Conservation (phyloP, 495 filamentous ascomycete genomes). For the Annulohypoxylon maeteangense region DNA sequence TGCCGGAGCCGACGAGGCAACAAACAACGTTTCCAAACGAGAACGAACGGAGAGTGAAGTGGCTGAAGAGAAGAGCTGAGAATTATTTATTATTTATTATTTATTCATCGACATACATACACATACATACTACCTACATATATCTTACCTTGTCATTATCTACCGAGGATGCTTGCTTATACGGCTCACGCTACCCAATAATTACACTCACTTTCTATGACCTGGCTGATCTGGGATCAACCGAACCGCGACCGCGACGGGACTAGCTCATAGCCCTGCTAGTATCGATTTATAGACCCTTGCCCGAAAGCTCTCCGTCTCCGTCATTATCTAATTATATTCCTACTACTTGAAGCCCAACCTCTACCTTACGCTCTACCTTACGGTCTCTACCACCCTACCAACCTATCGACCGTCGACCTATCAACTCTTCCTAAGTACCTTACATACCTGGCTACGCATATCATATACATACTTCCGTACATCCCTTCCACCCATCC, state of each 20-base stretch:
- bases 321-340: constrained; percentile 38
- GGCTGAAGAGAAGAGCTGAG: constrained; percentile 31
- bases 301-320: constrained; percentile 15
- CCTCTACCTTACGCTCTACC: constrained; percentile 43
- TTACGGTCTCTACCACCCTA: constrained; percentile 31
- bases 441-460: constrained; percentile 10
- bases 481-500: constrained; percentile 3
- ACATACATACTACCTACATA: background rate
- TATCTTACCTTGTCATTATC: constrained; percentile 12
- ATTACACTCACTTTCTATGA: constrained; percentile 30
- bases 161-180: constrained; percentile 39
- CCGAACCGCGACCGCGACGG: constrained; percentile 37
- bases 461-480: constrained; percentile 9
- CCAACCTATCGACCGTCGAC: constrained; percentile 7
- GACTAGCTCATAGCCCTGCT: constrained; percentile 32
- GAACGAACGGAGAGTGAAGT: constrained; percentile 5
- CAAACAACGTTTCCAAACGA: constrained; percentile 8
- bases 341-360: constrained; percentile 45
- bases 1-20: constrained; percentile 38
- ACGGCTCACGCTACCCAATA: constrained; percentile 37
- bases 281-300: constrained; percentile 20
- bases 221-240: constrained; percentile 43
- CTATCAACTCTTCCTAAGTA: background rate
- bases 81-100: constrained; percentile 10
- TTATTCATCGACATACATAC: constrained; percentile 15